These are phyloP conservation scores for Oxalis stricta DNA, from an alignment of 441 rosid genomes.

Conservation along the genomic window DNA sequence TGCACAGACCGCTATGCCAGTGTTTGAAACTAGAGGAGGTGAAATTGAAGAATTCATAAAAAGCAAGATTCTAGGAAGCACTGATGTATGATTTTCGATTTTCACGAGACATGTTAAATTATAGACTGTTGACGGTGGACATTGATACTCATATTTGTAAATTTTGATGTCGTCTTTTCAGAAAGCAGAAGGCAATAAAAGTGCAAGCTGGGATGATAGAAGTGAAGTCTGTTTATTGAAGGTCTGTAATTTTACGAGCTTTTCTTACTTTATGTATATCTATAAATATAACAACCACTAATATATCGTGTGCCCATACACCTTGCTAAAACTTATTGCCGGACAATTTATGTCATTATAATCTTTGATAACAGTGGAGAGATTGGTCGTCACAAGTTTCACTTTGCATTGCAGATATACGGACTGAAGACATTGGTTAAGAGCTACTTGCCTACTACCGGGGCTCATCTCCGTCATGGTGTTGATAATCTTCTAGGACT, in stretches of 20 bases:
- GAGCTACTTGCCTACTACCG: conserved; percentile 90
- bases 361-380: neutral
- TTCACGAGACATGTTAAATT: conserved; percentile 15
- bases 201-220: conserved; percentile 63
- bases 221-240: conserved; percentile 83
- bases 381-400: conserved; percentile 3
- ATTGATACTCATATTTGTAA: conserved; percentile 6
- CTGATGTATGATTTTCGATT: conserved; percentile 38
- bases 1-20: conserved; percentile 95
- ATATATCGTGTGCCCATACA: neutral
- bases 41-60: conserved; percentile 74
- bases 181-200: conserved; percentile 43
- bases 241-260: conserved; percentile 34
- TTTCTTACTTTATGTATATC: neutral
- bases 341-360: neutral
- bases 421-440: conserved; percentile 92
- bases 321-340: neutral
- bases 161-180: conserved; percentile 27
- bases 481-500: conserved; percentile 59
- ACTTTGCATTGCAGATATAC: conserved; percentile 42
- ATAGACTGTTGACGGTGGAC: conserved; percentile 4
- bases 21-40: conserved; percentile 91
- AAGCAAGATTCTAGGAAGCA: conserved; percentile 55
- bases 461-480: conserved; percentile 87
- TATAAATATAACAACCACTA: no score